Evolutionary conservation across 495 filamentous ascomycete genomes (phyloP).

Genomic region (Penicillium roqueforti): DNA sequence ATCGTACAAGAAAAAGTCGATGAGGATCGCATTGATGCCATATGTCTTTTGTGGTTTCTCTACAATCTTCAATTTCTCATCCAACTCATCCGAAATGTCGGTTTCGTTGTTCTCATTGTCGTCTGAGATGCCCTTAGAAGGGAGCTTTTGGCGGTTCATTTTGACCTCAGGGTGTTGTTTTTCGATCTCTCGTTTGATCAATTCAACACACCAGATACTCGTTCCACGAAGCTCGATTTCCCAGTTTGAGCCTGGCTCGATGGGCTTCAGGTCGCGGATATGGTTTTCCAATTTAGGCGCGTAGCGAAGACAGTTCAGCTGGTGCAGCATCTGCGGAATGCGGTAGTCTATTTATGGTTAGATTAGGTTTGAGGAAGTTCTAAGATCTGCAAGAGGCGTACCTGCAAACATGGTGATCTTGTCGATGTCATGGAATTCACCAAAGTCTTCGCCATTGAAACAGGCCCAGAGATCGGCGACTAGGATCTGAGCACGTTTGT

Average conservation of each 20-base stretch:
- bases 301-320: constrained; percentile 76
- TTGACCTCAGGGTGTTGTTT: constrained; percentile 61
- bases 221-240: constrained; percentile 86
- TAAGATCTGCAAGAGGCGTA: constrained; percentile 21
- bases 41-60: constrained; percentile 20
- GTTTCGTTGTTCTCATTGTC: constrained; percentile 2
- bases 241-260: constrained; percentile 71
- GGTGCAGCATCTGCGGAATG: constrained; percentile 87
- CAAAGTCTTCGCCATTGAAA: constrained; percentile 75
- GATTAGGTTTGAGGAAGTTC: background rate
- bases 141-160: constrained; percentile 10
- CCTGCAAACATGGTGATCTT: constrained; percentile 96
- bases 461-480: constrained; percentile 95
- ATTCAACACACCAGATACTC: constrained; percentile 90
- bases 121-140: background rate
- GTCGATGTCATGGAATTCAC: constrained; percentile 85
- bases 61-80: constrained; percentile 14
- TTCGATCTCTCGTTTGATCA: constrained; percentile 80
- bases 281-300: constrained; percentile 70
- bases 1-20: constrained; percentile 97
- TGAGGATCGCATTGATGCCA: constrained; percentile 78
- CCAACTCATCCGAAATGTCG: constrained; percentile 4
- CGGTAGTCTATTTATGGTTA: constrained; percentile 64
- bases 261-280: constrained; percentile 55
- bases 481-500: constrained; percentile 93